phyloP scores from a whole-genome alignment of 345 rosid species.

The Euclidium syriacum region DNA sequence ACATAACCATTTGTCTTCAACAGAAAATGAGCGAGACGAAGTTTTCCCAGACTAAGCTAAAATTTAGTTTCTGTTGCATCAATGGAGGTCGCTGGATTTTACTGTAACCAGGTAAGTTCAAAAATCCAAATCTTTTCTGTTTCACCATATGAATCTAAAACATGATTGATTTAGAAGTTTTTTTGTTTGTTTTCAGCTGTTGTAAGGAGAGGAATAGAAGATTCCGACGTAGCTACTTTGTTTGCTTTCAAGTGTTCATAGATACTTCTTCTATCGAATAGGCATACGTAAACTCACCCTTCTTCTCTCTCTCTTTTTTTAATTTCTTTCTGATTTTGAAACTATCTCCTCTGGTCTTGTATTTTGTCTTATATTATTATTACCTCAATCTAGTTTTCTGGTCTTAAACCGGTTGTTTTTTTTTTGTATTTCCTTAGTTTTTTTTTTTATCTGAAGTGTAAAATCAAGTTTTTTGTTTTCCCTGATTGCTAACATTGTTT shows the following conservation, averaged over 20 bases:
- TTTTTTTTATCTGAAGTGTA: constrained; percentile 16
- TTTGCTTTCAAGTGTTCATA: constrained; percentile 32
- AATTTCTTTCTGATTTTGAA: constrained; percentile 16
- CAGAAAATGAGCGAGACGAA: constrained; percentile 32
- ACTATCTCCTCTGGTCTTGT: constrained; percentile 22
- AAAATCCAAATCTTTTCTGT: background rate
- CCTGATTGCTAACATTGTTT: constrained; percentile 1
- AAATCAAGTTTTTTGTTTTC: constrained; percentile 6
- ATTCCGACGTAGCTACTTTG: constrained; percentile 25
- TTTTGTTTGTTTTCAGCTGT: constrained; percentile 11
- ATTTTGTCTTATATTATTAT: constrained; percentile 20
- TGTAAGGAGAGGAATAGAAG: constrained; percentile 28
- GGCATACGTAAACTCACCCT: constrained; percentile 27
- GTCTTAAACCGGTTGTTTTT: background rate
- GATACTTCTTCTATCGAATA: constrained; percentile 19
- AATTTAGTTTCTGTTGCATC: background rate
- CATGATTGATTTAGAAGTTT: background rate
- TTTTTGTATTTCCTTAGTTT: constrained; percentile 9
- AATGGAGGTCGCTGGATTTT: constrained; percentile 10
- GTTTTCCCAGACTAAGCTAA: constrained; percentile 35
- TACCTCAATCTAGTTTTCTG: constrained; percentile 14
- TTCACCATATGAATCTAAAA: too few relatives aligned
- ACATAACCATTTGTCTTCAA: constrained; percentile 21
- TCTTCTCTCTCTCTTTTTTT: background rate
- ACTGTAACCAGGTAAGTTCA: constrained; percentile 24